Percentiles rank a stretch among this genome's conserved stretches.
These are phyloP conservation scores for Discostella stelligeroides DNA, from an alignment of 108 stramenopile genomes.

Conservation along the genomic window DNA sequence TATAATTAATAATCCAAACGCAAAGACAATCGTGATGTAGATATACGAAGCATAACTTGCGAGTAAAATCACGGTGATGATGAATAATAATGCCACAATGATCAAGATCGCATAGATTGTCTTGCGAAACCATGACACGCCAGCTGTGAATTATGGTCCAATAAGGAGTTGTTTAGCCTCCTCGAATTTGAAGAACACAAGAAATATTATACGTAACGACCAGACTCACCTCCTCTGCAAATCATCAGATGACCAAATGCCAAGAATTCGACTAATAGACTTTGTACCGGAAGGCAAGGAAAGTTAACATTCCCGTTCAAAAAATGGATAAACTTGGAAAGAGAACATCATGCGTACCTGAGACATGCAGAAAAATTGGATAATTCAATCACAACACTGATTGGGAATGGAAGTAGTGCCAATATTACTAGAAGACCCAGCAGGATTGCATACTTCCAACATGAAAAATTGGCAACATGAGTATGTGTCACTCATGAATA, in stretches of 20 bases:
- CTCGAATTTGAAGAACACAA: too few relatives aligned
- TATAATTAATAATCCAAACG: conserved; percentile 26
- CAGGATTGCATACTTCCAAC: conserved; percentile 26
- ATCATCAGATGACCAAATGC: conserved; percentile 32
- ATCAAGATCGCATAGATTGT: conserved; percentile 7
- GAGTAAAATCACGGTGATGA: conserved; percentile 24
- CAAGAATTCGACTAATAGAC: conserved; percentile 29
- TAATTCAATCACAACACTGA: conserved; percentile 32
- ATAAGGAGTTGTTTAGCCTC: too few relatives aligned
- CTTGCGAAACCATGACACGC: conserved; percentile 21
- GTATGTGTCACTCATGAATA: too few relatives aligned
- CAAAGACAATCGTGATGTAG: conserved; percentile 25
- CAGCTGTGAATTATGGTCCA: conserved; percentile 5
- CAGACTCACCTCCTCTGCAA: conserved; percentile 29
- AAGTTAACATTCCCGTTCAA: too few relatives aligned
- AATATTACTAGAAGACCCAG: conserved; percentile 26
- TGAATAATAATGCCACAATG: conserved; percentile 21
- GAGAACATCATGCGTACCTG: too few relatives aligned
- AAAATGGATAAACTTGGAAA: too few relatives aligned
- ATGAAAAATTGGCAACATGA: too few relatives aligned
- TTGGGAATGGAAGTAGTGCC: conserved; percentile 28
- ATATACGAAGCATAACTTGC: conserved; percentile 50
- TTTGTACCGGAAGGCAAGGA: background rate
- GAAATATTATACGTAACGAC: too few relatives aligned
- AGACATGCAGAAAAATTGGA: conserved; percentile 38